Percentiles rank a stretch among this genome's conserved stretches.
These are phyloP conservation scores for Cyclanthera cordifolia DNA, from an alignment of 306 rosid species.

Conservation along the genomic window DNA sequence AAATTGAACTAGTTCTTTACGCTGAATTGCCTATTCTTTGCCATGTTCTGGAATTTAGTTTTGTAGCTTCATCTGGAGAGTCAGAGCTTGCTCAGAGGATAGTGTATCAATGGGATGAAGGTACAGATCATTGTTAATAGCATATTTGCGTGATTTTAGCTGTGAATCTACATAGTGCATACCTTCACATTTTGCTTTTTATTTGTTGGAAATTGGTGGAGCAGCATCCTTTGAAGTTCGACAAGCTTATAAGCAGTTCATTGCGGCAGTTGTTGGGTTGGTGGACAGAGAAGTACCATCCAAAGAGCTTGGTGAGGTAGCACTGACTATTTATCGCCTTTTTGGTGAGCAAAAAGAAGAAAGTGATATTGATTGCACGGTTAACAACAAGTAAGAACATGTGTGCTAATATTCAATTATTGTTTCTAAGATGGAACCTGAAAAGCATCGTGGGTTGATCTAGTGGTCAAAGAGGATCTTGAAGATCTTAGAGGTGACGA, in stretches of 20 bases:
- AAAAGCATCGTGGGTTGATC: neutral
- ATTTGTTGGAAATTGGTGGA: slow-evolving; percentile 11
- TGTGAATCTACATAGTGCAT: neutral
- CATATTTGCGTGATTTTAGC: neutral
- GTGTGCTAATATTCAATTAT: neutral
- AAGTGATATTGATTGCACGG: slow-evolving; percentile 14
- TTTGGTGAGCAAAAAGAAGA: slow-evolving; percentile 25
- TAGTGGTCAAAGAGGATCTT: too few species aligned
- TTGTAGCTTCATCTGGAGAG: slow-evolving; percentile 27
- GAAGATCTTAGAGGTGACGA: too few species aligned
- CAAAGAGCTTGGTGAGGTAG: slow-evolving; percentile 76
- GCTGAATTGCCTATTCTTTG: neutral
- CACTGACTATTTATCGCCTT: slow-evolving; percentile 25
- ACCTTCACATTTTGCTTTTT: neutral
- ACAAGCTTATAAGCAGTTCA: slow-evolving; percentile 52
- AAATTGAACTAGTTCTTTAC: neutral
- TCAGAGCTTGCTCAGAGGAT: slow-evolving; percentile 42
- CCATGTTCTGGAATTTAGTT: slow-evolving; percentile 15
- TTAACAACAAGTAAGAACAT: slow-evolving; percentile 20
- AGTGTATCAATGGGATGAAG: slow-evolving; percentile 41
- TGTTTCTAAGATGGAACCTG: neutral
- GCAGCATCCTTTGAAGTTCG: slow-evolving; percentile 37
- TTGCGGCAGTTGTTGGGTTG: slow-evolving; percentile 69
- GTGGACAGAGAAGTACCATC: slow-evolving; percentile 73
- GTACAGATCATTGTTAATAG: slow-evolving; percentile 14